Conservation (phyloP, 2,329 filamentous ascomycete species). For the Ceratocystis smalleyi region DNA sequence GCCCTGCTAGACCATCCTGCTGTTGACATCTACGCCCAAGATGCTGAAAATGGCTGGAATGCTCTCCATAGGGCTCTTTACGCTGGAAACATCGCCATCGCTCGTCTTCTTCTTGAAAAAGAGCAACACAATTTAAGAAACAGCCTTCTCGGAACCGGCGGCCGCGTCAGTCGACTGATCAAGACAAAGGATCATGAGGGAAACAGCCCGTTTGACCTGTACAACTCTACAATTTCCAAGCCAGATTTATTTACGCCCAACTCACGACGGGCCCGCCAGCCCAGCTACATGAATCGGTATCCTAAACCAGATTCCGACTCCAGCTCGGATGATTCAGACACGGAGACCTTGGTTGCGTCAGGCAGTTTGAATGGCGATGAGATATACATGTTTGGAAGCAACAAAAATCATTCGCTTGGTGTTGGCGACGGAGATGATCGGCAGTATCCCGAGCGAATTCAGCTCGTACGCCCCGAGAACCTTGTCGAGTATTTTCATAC, state of each 20-base stretch:
- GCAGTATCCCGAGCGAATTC: conserved; percentile 77
- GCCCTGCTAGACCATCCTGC: conserved; percentile 68
- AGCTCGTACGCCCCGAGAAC: conserved; percentile 59
- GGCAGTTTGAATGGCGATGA: conserved; percentile 50
- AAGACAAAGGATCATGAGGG: conserved; percentile 94
- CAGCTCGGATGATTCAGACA: not conserved
- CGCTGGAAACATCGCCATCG: conserved; percentile 73
- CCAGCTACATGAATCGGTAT: conserved; percentile 23
- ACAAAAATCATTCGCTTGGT: conserved; percentile 83
- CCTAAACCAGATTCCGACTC: conserved; percentile 38
- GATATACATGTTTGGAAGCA: conserved; percentile 86
- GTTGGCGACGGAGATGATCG: conserved; percentile 93
- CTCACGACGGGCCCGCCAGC: conserved; percentile 5
- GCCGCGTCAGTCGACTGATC: conserved; percentile 59
- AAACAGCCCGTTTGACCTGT: conserved; percentile 86
- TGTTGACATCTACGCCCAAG: conserved; percentile 73
- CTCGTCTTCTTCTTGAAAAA: conserved; percentile 62
- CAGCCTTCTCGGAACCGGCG: conserved; percentile 33
- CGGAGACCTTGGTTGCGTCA: not conserved
- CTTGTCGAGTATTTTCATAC: conserved; percentile 58
- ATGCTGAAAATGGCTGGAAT: conserved; percentile 90
- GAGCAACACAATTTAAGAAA: conserved; percentile 37
- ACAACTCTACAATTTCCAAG: conserved; percentile 69
- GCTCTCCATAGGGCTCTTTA: conserved; percentile 83
- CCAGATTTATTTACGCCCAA: conserved; percentile 40